Evolutionary conservation across 805 yeast genomes (phyloP), one percentile per base, ranked within the genome.

Genomic region (Metschnikowia similis): DNA sequence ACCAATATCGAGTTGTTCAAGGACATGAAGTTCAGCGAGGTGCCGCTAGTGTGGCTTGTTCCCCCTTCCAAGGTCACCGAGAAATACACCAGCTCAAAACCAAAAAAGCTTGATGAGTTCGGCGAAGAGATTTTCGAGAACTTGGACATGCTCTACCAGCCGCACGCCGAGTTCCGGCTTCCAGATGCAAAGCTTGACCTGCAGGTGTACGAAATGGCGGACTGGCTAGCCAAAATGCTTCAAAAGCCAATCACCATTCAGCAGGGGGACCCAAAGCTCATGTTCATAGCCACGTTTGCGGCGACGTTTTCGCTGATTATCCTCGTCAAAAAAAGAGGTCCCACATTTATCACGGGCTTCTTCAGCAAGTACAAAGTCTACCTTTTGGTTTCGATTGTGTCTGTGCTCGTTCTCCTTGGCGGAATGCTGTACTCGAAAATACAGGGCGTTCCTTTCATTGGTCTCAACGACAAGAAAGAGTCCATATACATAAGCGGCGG

Each of bases 31-130:
- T 59, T 86, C 49, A 65, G 65, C 2, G 68, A 80, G 2, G 80
- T 84, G 3, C 94, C 95, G 1, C 83, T 81, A 51, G 56, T 84
- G n/a, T 81, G 89, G 82, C 68, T 85, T 2, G 75, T 80, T 48
- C 89, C 90, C 3, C 85, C 82, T 3, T 59, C 65, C 17, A 35
- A 36, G 28, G 44, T 61, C 6, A 44, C 57, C 16, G 47, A 47
- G 5, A 63, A 60, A 26, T 53, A 51, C 28, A 8, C 49, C 27
- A 49, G 35, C 39, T 13, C 8, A 8, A 36, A 52, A 41, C 54
- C 52, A 17, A 36, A 48, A 27, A 38, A 54, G 26, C 66, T 63
- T 31, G 60, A 59, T 43, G 66, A 63, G 4, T 59, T 56, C 16
- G 59, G 56, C 16, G 56, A 58, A 6, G 62, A 56, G 29, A 41